These are phyloP conservation scores for Musa troglodytarum DNA, from an alignment of 176 grass and related monocot species.

Conservation along the genomic window DNA sequence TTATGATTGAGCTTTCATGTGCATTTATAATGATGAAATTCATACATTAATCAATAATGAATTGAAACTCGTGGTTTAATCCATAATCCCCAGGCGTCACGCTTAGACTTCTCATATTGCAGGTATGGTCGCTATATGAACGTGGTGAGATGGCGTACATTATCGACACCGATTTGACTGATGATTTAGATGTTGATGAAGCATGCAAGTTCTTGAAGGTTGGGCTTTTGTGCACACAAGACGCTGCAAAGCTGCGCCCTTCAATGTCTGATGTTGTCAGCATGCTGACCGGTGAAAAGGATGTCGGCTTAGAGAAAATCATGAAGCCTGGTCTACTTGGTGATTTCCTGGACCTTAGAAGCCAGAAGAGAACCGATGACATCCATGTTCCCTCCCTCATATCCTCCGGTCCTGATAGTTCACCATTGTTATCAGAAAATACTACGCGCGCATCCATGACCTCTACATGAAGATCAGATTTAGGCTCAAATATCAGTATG, in stretches of 20 bases:
- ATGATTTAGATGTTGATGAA: slow-evolving; percentile 50
- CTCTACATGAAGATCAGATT: slow-evolving; percentile 40
- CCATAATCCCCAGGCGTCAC: slow-evolving; percentile 53
- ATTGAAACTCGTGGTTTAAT: slow-evolving; percentile 28
- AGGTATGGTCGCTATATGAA: slow-evolving; percentile 67
- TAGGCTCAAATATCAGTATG: slow-evolving; percentile 18
- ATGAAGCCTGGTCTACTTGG: slow-evolving; percentile 58
- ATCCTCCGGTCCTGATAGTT: slow-evolving; percentile 34
- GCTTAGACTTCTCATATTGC: slow-evolving; percentile 61
- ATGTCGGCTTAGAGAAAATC: slow-evolving; percentile 37
- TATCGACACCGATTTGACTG: slow-evolving; percentile 44
- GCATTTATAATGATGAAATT: too few relatives aligned
- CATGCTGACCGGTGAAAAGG: slow-evolving; percentile 52
- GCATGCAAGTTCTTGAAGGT: slow-evolving; percentile 64
- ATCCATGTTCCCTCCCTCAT: slow-evolving; percentile 19
- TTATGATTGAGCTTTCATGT: too few relatives aligned
- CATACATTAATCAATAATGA: too few relatives aligned
- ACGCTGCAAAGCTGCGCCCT: slow-evolving; percentile 43
- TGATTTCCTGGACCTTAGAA: slow-evolving; percentile 54
- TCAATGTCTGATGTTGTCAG: slow-evolving; percentile 37
- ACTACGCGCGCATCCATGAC: slow-evolving; percentile 56
- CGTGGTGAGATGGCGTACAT: slow-evolving; percentile 36
- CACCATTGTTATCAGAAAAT: slow-evolving; percentile 32
- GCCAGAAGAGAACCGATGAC: slow-evolving; percentile 10
- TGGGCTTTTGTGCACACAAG: slow-evolving; percentile 71